These are phyloP conservation scores for Davidsoniella neocaledoniae DNA, from an alignment of 2,329 filamentous ascomycete genomes.

Conservation along the genomic window DNA sequence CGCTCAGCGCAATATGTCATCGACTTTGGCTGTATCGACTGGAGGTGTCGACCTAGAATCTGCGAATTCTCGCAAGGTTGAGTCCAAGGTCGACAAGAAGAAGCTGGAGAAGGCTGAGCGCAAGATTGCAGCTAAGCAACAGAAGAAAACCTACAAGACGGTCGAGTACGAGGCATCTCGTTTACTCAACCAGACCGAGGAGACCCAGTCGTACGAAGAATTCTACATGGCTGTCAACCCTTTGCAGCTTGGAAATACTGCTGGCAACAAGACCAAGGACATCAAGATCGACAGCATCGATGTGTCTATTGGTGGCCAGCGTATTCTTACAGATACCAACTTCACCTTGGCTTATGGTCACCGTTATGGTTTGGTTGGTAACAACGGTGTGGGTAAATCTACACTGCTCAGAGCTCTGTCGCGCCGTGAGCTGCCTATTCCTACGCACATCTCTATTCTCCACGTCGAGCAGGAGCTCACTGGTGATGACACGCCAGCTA, in stretches of 20 bases:
- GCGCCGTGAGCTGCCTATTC: slow-evolving; percentile 83
- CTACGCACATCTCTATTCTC: slow-evolving; percentile 93
- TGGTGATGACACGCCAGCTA: slow-evolving; percentile 84
- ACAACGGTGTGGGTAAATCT: slow-evolving; percentile 98
- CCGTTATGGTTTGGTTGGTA: slow-evolving; percentile 91
- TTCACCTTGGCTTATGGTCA: slow-evolving; percentile 82
- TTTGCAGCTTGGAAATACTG: slow-evolving; percentile 59
- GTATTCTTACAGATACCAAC: slow-evolving; percentile 81
- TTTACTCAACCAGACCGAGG: slow-evolving; percentile 66
- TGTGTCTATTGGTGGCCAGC: slow-evolving; percentile 73
- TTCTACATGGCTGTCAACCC: slow-evolving; percentile 99
- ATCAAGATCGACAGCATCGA: slow-evolving; percentile 96
- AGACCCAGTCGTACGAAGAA: slow-evolving; percentile 87
- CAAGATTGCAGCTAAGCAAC: slow-evolving; percentile 96
- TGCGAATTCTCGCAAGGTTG: slow-evolving; percentile 80
- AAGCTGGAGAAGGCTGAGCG: slow-evolving; percentile 97
- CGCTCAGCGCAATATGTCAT: slow-evolving; percentile 87
- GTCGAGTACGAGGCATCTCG: slow-evolving; percentile 94
- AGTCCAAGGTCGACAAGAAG: slow-evolving; percentile 95
- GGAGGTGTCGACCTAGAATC: slow-evolving; percentile 84
- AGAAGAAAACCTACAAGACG: slow-evolving; percentile 95
- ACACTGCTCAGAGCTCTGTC: slow-evolving; percentile 87
- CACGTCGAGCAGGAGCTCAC: slow-evolving; percentile 97
- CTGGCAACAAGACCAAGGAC: slow-evolving; percentile 85
- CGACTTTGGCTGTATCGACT: slow-evolving; percentile 73